These are phyloP conservation scores for Torulaspora delbrueckii DNA, from an alignment of 805 yeast species.

Conservation along the genomic window DNA sequence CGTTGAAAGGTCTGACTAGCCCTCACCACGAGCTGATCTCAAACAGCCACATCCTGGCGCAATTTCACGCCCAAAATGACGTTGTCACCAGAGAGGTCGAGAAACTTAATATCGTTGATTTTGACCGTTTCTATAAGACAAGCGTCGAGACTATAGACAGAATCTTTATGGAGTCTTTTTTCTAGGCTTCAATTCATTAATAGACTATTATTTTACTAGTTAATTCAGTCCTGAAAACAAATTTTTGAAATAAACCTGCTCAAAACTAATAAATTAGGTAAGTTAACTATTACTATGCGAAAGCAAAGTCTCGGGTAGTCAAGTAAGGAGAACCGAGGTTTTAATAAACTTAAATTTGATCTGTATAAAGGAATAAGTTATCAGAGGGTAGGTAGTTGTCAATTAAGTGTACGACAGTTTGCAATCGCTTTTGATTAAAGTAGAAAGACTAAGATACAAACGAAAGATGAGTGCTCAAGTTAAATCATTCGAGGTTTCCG, in stretches of 20 bases:
- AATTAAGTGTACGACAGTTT: not conserved
- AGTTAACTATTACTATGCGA: not conserved
- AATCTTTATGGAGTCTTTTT: not conserved
- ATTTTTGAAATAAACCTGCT: no score
- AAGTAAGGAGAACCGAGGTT: conserved; percentile 3
- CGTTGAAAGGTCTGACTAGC: not conserved
- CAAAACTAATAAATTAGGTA: no score
- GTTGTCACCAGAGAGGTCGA: conserved; percentile 8
- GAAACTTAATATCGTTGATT: conserved; percentile 2
- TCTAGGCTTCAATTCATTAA: not conserved
- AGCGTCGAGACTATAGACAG: not conserved
- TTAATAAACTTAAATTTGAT: not conserved
- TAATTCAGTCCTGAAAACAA: not conserved
- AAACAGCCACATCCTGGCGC: conserved; percentile 2
- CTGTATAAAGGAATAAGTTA: not conserved
- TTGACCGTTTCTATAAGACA: not conserved
- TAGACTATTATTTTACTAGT: not conserved
- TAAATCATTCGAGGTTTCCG: conserved; percentile 39
- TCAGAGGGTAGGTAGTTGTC: not conserved
- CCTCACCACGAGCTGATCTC: conserved; percentile 1
- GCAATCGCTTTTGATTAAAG: not conserved
- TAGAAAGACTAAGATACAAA: no score
- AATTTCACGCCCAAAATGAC: conserved; percentile 12
- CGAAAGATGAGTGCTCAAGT: conserved; percentile 13
- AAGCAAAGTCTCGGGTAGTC: conserved; percentile 2